Evolutionary conservation across 176 grass and related monocot species (phyloP).

Genomic region (maize (Zea mays)): DNA sequence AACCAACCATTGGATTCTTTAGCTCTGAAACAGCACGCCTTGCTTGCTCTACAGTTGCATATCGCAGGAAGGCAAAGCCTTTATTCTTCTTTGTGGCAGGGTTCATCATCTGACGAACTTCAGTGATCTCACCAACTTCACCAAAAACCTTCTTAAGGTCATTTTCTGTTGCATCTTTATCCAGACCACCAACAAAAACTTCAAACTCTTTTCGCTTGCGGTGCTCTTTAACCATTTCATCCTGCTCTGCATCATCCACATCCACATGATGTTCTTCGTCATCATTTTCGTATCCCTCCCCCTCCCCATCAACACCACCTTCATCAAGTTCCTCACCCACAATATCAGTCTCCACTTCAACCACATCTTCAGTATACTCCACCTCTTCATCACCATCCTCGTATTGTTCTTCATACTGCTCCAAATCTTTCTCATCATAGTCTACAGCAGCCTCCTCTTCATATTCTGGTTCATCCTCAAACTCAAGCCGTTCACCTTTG

Average conservation of each 20-base stretch:
- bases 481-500: slow-evolving; percentile 64
- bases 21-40: slow-evolving; percentile 70
- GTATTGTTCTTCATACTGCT: slow-evolving; percentile 65
- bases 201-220: slow-evolving; percentile 87
- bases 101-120: slow-evolving; percentile 86
- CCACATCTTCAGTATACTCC: slow-evolving; percentile 67
- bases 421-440: slow-evolving; percentile 68
- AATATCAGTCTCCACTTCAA: slow-evolving; percentile 63
- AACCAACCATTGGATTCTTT: slow-evolving; percentile 73
- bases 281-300: slow-evolving; percentile 59
- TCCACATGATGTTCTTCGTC: slow-evolving; percentile 55
- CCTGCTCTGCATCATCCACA: slow-evolving; percentile 69
- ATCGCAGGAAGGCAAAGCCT: slow-evolving; percentile 94
- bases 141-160: slow-evolving; percentile 85
- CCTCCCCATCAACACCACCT: slow-evolving; percentile 63
- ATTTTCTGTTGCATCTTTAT: slow-evolving; percentile 80
- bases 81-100: slow-evolving; percentile 88
- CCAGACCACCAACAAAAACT: slow-evolving; percentile 94
- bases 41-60: slow-evolving; percentile 86
- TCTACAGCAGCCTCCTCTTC: slow-evolving; percentile 76
- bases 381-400: slow-evolving; percentile 65
- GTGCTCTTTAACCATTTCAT: slow-evolving; percentile 65
- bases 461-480: slow-evolving; percentile 76
- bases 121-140: slow-evolving; percentile 81
- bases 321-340: slow-evolving; percentile 75